Conservation (phyloP, 495 filamentous ascomycete genomes). For the Podospora conica region DNA sequence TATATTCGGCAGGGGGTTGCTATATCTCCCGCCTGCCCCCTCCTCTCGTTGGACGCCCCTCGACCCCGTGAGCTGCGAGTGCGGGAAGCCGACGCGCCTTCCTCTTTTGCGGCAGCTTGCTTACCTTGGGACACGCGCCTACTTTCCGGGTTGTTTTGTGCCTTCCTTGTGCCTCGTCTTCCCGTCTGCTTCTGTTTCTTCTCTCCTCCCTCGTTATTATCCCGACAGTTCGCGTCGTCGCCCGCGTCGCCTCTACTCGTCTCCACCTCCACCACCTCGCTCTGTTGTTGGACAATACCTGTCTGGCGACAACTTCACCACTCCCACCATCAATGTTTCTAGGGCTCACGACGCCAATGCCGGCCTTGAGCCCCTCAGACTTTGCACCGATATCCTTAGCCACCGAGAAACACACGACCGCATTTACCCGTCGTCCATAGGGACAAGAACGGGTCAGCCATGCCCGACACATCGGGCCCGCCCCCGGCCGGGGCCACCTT, state of each 20-base stretch:
- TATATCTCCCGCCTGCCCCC: conserved; percentile 18
- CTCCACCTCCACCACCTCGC: not conserved
- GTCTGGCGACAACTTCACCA: not conserved
- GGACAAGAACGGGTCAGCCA: conserved; percentile 8
- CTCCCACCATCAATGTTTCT: conserved; percentile 1
- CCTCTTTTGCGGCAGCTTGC: conserved; percentile 9
- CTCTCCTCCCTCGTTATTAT: not conserved
- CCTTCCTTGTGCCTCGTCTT: not conserved
- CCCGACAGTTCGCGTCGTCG: not conserved
- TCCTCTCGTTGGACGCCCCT: conserved; percentile 17
- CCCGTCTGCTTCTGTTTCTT: not conserved
- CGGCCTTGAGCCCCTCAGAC: conserved; percentile 4
- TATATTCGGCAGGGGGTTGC: conserved; percentile 26
- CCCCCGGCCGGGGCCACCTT: conserved; percentile 20
- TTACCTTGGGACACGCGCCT: conserved; percentile 18
- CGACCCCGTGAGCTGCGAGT: conserved; percentile 16
- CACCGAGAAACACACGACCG: conserved; percentile 6
- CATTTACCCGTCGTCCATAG: conserved; percentile 10
- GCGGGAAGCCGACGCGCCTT: conserved; percentile 21
- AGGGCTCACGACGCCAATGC: conserved; percentile 5
- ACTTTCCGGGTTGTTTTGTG: conserved; percentile 1
- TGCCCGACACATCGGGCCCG: conserved; percentile 17
- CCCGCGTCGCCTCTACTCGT: not conserved
- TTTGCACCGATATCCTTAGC: conserved; percentile 8
- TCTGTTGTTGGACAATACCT: not conserved